Evolutionary conservation across 371 early-diverging fungal species (phyloP).

Genomic region (Rhizopus arrhizus): DNA sequence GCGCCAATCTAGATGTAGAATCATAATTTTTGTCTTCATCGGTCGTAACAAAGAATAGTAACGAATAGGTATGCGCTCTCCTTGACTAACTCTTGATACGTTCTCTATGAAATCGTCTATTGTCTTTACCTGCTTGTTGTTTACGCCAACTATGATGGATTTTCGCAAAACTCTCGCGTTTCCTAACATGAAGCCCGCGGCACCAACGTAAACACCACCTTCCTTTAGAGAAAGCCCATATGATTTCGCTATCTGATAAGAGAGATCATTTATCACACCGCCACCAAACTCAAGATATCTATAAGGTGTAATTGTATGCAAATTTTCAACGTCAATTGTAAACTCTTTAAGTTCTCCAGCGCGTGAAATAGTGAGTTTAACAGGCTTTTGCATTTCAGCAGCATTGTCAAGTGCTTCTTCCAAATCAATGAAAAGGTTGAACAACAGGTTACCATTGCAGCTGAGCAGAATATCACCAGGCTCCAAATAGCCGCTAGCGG

Average conservation of each 20-base stretch:
- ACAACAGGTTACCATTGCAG: conserved; percentile 61
- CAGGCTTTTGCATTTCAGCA: conserved; percentile 52
- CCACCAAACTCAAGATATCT: conserved; percentile 86
- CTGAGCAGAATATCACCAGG: conserved; percentile 76
- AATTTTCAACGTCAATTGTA: conserved; percentile 68
- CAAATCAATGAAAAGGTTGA: conserved; percentile 66
- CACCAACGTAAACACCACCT: conserved; percentile 81
- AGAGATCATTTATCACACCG: conserved; percentile 77
- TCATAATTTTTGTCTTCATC: conserved; percentile 71
- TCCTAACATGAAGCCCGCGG: conserved; percentile 69
- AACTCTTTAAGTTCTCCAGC: conserved; percentile 61
- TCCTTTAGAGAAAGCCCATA: conserved; percentile 71
- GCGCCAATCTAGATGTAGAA: conserved; percentile 79
- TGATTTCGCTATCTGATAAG: conserved; percentile 83
- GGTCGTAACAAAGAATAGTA: conserved; percentile 69
- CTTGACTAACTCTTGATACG: conserved; percentile 68
- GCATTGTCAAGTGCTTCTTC: conserved; percentile 68
- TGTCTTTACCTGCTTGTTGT: conserved; percentile 69
- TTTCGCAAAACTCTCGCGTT: conserved; percentile 62
- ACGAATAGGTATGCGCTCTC: conserved; percentile 78
- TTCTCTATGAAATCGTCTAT: conserved; percentile 78
- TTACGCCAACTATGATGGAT: conserved; percentile 67
- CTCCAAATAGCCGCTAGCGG: conserved; percentile 62
- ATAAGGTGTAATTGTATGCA: conserved; percentile 75
- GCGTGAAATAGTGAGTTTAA: conserved; percentile 71